A percentile compares a stretch with the other conserved stretches of the same genome.
Evolutionary conservation across 2,329 filamentous ascomycete species (phyloP).

Genomic region (Epichloe scottii): DNA sequence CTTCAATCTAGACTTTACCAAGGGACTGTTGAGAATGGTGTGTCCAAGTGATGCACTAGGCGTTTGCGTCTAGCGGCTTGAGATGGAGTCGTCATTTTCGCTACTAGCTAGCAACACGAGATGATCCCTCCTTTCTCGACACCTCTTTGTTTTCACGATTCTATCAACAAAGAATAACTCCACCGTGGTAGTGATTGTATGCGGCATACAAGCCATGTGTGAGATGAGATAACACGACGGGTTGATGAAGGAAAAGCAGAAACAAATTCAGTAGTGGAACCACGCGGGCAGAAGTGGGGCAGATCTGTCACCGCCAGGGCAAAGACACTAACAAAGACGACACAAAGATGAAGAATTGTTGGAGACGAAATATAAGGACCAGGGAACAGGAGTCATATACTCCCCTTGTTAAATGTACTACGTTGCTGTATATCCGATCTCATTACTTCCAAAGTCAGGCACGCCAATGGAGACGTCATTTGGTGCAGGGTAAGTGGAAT

Average conservation of each 20-base stretch:
- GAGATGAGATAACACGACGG: neutral
- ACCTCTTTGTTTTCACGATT: no score
- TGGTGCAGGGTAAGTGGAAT: no score
- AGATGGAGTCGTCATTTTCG: constrained; percentile 14
- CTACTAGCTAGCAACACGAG: neutral
- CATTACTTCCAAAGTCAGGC: no score
- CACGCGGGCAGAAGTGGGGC: neutral
- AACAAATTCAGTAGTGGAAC: neutral
- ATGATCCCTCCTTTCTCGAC: neutral
- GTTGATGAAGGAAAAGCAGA: neutral
- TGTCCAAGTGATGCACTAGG: constrained; percentile 51
- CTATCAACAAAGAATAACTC: neutral
- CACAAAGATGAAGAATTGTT: neutral
- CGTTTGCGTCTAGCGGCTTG: constrained; percentile 33
- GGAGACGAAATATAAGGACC: neutral
- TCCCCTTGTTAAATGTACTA: no score
- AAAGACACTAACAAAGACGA: neutral
- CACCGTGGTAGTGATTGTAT: neutral
- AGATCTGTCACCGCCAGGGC: neutral
- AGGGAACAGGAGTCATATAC: no score
- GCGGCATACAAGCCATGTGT: neutral
- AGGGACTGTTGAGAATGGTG: constrained; percentile 46
- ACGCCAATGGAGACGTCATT: no score
- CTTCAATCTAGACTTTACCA: constrained; percentile 35
- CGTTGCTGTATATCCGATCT: no score